These are phyloP conservation scores for Steccherinum ochraceum DNA, from an alignment of 768 basidiomycete genomes.

Conservation along the genomic window DNA sequence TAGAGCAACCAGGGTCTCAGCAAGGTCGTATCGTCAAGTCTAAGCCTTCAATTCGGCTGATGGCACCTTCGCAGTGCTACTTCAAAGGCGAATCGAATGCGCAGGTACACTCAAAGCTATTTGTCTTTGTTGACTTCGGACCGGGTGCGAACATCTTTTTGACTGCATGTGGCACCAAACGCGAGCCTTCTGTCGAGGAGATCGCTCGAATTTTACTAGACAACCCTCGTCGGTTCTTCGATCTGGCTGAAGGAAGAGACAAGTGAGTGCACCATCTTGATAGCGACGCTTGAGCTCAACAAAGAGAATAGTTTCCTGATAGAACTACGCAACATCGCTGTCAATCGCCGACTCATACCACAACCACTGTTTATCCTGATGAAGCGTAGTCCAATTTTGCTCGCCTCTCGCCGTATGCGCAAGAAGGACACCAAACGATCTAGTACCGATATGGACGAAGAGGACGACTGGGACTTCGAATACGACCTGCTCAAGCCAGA, in stretches of 20 bases:
- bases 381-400: slow-evolving; percentile 64
- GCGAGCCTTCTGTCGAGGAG: slow-evolving; percentile 83
- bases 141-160: slow-evolving; percentile 77
- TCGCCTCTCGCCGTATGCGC: slow-evolving; percentile 63
- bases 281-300: neutral
- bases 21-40: slow-evolving; percentile 17
- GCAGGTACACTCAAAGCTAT: slow-evolving; percentile 72
- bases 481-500: slow-evolving; percentile 68
- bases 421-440: slow-evolving; percentile 22
- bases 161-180: slow-evolving; percentile 79
- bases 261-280: slow-evolving; percentile 40
- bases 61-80: slow-evolving; percentile 65
- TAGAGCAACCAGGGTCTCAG: slow-evolving; percentile 21
- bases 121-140: slow-evolving; percentile 88
- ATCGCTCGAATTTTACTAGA: slow-evolving; percentile 62
- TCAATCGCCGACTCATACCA: slow-evolving; percentile 55
- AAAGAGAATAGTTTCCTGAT: slow-evolving; percentile 55
- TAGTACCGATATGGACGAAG: slow-evolving; percentile 50
- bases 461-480: slow-evolving; percentile 58
- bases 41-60: slow-evolving; percentile 30
- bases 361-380: slow-evolving; percentile 51
- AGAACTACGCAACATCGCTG: slow-evolving; percentile 82
- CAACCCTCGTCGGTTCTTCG: slow-evolving; percentile 66
- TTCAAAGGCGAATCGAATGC: slow-evolving; percentile 47
- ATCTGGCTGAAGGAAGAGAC: slow-evolving; percentile 60